Conservation (phyloP, 75 land plant genomes). For the Sequoia sempervirens region DNA sequence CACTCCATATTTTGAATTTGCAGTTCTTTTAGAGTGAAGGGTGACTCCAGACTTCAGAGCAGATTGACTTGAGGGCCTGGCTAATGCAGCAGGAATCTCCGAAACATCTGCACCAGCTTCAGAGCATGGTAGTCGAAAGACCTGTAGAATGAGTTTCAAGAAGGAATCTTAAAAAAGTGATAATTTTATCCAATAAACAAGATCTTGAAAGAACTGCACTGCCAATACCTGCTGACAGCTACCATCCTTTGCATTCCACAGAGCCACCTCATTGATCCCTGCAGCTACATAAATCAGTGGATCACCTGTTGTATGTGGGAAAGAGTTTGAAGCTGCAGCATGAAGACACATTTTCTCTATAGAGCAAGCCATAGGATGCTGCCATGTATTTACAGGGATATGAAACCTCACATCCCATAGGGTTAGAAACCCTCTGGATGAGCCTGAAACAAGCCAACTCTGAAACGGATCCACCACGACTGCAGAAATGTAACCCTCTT, state of each 20-base stretch:
- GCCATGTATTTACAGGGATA: slow-evolving; percentile 93
- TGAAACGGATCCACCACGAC: slow-evolving; percentile 73
- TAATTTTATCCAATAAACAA: neutral
- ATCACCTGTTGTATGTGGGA: slow-evolving; percentile 37
- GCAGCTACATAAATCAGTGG: slow-evolving; percentile 97
- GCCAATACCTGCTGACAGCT: slow-evolving; percentile 84
- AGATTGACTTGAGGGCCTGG: slow-evolving; percentile 46
- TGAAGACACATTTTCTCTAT: slow-evolving; percentile 83
- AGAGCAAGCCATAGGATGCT: slow-evolving; percentile 58
- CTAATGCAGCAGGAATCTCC: slow-evolving; percentile 64
- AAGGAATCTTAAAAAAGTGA: neutral
- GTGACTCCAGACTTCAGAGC: slow-evolving; percentile 20
- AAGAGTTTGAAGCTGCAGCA: slow-evolving; percentile 39
- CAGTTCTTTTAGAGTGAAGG: slow-evolving; percentile 30
- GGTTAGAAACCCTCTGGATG: slow-evolving; percentile 89
- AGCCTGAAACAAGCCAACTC: slow-evolving; percentile 95
- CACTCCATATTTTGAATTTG: slow-evolving; percentile 62
- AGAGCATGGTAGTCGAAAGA: slow-evolving; percentile 45
- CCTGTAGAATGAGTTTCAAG: slow-evolving; percentile 32
- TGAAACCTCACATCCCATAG: slow-evolving; percentile 97
- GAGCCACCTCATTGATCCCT: slow-evolving; percentile 89
- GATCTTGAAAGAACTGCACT: neutral
- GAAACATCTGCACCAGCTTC: slow-evolving; percentile 45
- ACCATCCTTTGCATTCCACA: slow-evolving; percentile 98
- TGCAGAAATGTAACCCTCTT: slow-evolving; percentile 81